phyloP scores from a whole-genome alignment of 805 yeast genomes.

The Wickerhamiella dianesei region DNA sequence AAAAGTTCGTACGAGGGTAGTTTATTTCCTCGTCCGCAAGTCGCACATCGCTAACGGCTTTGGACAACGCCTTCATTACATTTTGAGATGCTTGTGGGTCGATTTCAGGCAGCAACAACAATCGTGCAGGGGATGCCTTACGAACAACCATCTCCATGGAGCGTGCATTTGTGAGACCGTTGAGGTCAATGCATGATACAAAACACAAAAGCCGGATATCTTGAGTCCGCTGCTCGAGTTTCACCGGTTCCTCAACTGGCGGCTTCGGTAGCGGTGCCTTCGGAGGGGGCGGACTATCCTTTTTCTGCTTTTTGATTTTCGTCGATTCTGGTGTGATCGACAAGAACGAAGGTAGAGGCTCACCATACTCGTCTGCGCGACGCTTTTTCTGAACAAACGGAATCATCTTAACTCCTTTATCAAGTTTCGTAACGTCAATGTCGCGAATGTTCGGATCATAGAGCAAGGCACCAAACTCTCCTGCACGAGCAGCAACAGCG shows the following conservation, averaged over 20 bases:
- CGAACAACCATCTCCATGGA: constrained; percentile 70
- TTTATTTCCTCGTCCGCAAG: constrained; percentile 7
- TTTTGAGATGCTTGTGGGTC: too few relatives aligned
- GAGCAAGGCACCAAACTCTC: constrained; percentile 20
- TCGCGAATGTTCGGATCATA: constrained; percentile 32
- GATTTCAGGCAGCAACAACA: constrained; percentile 39
- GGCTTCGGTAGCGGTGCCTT: constrained; percentile 19
- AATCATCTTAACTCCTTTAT: constrained; percentile 45
- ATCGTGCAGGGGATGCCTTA: constrained; percentile 60
- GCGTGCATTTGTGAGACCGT: constrained; percentile 73
- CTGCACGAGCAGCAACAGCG: constrained; percentile 18
- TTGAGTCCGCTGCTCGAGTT: constrained; percentile 26
- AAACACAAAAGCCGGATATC: constrained; percentile 51
- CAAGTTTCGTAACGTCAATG: constrained; percentile 34
- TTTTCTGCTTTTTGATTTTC: constrained; percentile 16
- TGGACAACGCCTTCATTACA: constrained; percentile 1
- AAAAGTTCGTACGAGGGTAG: constrained; percentile 12
- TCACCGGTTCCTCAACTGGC: constrained; percentile 37
- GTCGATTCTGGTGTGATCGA: neutral
- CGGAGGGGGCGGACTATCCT: too few relatives aligned
- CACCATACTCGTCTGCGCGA: constrained; percentile 81
- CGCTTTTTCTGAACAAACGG: constrained; percentile 51
- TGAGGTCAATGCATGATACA: constrained; percentile 61
- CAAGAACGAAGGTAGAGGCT: constrained; percentile 43
- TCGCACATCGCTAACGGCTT: constrained; percentile 2